Percentiles rank a stretch among this genome's conserved stretches.
phyloP scores from a whole-genome alignment of 2,329 filamentous ascomycete genomes.

The Fusarium mangiferae region DNA sequence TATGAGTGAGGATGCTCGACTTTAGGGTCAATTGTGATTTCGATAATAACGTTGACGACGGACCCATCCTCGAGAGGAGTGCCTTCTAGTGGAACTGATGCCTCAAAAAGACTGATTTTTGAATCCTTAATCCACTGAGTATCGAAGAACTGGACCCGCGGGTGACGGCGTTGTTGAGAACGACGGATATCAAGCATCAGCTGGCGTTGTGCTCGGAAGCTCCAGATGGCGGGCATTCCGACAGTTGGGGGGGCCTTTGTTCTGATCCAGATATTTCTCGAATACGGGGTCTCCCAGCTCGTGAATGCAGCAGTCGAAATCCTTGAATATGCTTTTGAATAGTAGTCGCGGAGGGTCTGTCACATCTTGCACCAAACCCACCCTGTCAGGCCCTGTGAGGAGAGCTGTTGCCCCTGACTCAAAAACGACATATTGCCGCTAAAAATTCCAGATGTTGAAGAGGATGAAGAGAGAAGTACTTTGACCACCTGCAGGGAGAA shows the following conservation, averaged over 20 bases:
- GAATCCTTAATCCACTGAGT: not conserved
- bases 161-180: not conserved
- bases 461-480: too few species aligned
- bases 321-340: not conserved
- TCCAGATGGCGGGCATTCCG: not conserved
- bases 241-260: not conserved
- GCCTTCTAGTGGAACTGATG: not conserved
- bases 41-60: not conserved
- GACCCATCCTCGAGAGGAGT: not conserved
- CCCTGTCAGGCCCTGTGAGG: too few species aligned
- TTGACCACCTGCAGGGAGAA: too few species aligned
- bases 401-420: too few species aligned
- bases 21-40: not conserved
- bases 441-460: too few species aligned
- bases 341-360: not conserved
- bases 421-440: too few species aligned
- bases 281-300: rapidly evolving
- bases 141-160: not conserved
- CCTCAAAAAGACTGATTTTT: not conserved
- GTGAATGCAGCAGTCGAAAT: not conserved
- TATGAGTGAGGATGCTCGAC: not conserved
- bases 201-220: not conserved
- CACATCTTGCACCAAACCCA: not conserved
- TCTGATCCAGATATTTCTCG: not conserved
- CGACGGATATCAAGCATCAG: not conserved